Evolutionary conservation across 1,284 basidiomycete species (phyloP).

Genomic region (Laetiporus sulphureus): DNA sequence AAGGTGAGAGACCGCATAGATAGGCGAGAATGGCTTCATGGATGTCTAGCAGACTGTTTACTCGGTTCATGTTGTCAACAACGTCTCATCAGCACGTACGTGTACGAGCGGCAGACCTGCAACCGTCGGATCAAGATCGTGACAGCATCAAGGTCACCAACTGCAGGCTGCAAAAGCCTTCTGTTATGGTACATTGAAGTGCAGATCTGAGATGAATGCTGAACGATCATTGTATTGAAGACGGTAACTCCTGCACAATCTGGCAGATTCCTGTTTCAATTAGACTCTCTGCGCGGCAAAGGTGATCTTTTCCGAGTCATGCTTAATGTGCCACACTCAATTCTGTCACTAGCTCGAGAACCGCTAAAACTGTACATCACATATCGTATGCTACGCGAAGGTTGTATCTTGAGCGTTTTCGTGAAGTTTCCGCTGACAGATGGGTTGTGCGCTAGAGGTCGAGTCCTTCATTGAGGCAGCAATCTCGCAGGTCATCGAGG

Average conservation of each 20-base stretch:
- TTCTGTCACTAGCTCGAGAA: conserved; percentile 42
- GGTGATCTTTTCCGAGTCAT: conserved; percentile 31
- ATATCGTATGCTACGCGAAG: conserved; percentile 72
- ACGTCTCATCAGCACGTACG: conserved; percentile 67
- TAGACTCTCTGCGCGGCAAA: conserved; percentile 54
- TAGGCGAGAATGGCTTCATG: not conserved
- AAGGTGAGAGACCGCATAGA: conserved; percentile 9
- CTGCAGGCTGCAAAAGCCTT: conserved; percentile 33
- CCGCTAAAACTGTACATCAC: conserved; percentile 54
- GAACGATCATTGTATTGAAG: conserved; percentile 31
- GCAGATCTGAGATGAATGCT: conserved; percentile 11
- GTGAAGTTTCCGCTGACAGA: conserved; percentile 1
- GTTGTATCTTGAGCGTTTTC: conserved; percentile 28
- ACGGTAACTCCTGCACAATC: conserved; percentile 64
- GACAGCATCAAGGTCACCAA: conserved; percentile 46
- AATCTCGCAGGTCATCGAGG: conserved; percentile 35
- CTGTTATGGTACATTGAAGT: conserved; percentile 14
- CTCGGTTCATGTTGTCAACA: conserved; percentile 74
- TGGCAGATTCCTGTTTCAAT: conserved; percentile 65
- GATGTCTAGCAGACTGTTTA: conserved; percentile 51
- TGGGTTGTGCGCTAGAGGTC: conserved; percentile 39
- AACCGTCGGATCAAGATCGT: conserved; percentile 33
- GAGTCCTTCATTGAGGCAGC: conserved; percentile 49
- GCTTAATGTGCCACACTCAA: not conserved
- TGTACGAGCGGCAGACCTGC: conserved; percentile 51